Percentiles rank a stretch among this genome's conserved stretches.
These are phyloP conservation scores for Nevesoporus exiguus DNA, from an alignment of 768 basidiomycete genomes.

Conservation along the genomic window DNA sequence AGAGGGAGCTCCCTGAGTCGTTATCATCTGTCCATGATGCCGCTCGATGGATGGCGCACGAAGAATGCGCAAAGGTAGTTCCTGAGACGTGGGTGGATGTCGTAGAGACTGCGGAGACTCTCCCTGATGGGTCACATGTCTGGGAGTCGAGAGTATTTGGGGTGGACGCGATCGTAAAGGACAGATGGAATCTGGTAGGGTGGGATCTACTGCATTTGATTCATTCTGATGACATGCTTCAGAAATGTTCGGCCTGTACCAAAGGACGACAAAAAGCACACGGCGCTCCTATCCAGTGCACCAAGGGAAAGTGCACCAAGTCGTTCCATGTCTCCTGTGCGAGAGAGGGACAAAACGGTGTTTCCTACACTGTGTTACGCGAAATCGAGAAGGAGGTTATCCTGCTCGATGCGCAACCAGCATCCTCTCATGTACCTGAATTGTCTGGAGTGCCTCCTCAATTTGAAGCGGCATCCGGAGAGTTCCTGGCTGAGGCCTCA, in stretches of 20 bases:
- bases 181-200: conserved; percentile 89
- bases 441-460: conserved; percentile 2
- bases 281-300: conserved; percentile 87
- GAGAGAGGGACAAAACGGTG: conserved; percentile 44
- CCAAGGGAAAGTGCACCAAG: conserved; percentile 89
- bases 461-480: neutral
- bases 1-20: conserved; percentile 49
- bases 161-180: conserved; percentile 83
- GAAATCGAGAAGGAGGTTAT: conserved; percentile 84
- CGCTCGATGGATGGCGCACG: conserved; percentile 72
- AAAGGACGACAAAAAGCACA: conserved; percentile 63
- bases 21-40: conserved; percentile 20
- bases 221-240: neutral
- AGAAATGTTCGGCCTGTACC: conserved; percentile 92
- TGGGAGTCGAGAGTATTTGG: conserved; percentile 69
- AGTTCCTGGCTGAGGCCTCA: neutral
- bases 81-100: conserved; percentile 93
- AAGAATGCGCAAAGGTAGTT: conserved; percentile 71
- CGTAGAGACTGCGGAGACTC: conserved; percentile 37
- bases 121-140: conserved; percentile 30
- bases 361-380: conserved; percentile 58
- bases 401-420: conserved; percentile 44
- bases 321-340: conserved; percentile 96
- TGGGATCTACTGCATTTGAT: conserved; percentile 7
- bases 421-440: neutral